Evolutionary conservation across 2,329 filamentous ascomycete genomes (phyloP), one percentile per base, ranked within the genome.

Genomic region (Blastomyces percursus): DNA sequence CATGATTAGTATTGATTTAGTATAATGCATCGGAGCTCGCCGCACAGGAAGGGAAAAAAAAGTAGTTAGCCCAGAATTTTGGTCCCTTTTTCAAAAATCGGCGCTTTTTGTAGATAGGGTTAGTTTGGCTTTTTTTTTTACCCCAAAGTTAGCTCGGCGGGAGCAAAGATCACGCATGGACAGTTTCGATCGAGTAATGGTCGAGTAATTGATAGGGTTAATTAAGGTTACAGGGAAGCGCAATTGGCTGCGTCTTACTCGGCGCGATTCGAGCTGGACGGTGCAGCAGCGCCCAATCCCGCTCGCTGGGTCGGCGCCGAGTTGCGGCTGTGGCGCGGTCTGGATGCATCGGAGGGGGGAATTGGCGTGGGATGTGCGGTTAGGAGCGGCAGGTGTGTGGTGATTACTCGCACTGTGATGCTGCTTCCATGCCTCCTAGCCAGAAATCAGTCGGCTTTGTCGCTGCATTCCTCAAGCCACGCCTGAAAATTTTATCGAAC

Each of bases 201-300:
- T 30, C 38, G 55, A 58, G 55, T 44, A 58, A 44, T 58, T 58
- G 55, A 58, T 59, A 48, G 56, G 24, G 56, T 59, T 46, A 58
- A 59, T 46, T 59, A 59, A 59, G 56, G 56, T 59, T 59, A 48
- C 42, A 59, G 42, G 56, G 56, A 9, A 44, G 55, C 42, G 35
- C 14, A 54, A 32, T n/a, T 51, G 48, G 48, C 48, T 7, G 24
- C 24, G 48, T 52, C 38, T 35, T 55, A 38, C 52, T 55, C 27
- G 52, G 21, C n/a, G 14, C 27, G 9, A 35, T 12, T 21, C 30
- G 32, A 35, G 32, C 32, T 35, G 32, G 32, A 11, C 32, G 32
- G 11, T 35, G 5, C 32, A 35, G 32, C 32, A 35, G 16, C 24
- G 12, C n/a, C n/a, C n/a, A n/a, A n/a, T n/a, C n/a, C n/a, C n/a